Percentiles rank a stretch among this genome's conserved stretches.
Conservation (phyloP, 2,329 filamentous ascomycete species). For the Aschersonia sp. region DNA sequence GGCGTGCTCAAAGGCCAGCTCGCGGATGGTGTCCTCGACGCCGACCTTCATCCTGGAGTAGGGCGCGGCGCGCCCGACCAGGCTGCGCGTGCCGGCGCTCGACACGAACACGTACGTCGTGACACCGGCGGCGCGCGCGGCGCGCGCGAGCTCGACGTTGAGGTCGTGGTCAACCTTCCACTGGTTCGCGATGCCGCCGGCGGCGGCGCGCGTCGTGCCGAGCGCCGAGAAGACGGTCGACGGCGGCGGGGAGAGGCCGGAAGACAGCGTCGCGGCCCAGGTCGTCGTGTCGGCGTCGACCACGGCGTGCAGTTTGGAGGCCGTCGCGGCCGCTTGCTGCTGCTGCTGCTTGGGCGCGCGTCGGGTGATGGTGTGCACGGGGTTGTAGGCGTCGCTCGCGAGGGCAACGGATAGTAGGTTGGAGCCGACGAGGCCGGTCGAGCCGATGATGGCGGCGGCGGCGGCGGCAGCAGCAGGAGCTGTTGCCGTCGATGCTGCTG, state of each 20-base stretch:
- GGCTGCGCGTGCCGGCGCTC: slow-evolving; percentile 29
- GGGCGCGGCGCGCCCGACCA: slow-evolving; percentile 27
- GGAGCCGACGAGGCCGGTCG: slow-evolving; percentile 55
- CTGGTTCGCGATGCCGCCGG: slow-evolving; percentile 65
- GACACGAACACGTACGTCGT: slow-evolving; percentile 69
- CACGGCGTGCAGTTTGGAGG: slow-evolving; percentile 45
- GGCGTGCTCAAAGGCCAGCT: slow-evolving; percentile 59
- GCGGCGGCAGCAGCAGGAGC: not conserved
- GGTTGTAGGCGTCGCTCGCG: slow-evolving; percentile 31
- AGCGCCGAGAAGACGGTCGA: slow-evolving; percentile 61
- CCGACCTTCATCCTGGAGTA: slow-evolving; percentile 68
- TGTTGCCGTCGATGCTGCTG: not conserved
- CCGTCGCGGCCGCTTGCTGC: slow-evolving; percentile 14
- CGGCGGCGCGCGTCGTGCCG: slow-evolving; percentile 62
- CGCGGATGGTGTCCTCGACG: slow-evolving; percentile 64
- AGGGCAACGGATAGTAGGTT: slow-evolving; percentile 59
- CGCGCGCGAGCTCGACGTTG: slow-evolving; percentile 63
- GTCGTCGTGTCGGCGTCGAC: slow-evolving; percentile 50
- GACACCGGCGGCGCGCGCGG: slow-evolving; percentile 57
- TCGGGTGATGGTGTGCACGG: slow-evolving; percentile 51
- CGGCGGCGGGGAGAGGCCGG: slow-evolving; percentile 38
- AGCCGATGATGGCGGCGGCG: slow-evolving; percentile 42
- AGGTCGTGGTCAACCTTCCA: slow-evolving; percentile 81
- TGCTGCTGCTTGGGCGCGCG: slow-evolving; percentile 35
- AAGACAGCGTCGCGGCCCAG: slow-evolving; percentile 48